phyloP scores from a whole-genome alignment of 306 rosid species.

The Dalbergia oliveri region DNA sequence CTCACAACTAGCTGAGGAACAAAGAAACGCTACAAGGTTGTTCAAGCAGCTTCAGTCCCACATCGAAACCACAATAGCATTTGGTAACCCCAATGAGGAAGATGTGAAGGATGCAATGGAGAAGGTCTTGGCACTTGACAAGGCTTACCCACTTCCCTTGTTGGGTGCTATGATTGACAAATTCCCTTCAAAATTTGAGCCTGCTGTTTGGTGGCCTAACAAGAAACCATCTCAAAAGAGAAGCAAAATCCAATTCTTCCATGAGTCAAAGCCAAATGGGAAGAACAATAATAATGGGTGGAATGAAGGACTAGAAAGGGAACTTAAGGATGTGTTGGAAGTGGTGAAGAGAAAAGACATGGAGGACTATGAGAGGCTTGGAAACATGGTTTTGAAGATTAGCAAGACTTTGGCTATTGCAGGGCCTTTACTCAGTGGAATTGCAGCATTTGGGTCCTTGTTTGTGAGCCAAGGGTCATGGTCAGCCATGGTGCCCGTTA shows the following conservation, averaged over 20 bases:
- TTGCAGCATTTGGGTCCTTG: slow-evolving; percentile 70
- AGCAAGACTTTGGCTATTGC: slow-evolving; percentile 72
- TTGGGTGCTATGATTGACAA: slow-evolving; percentile 88
- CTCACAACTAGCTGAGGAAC: slow-evolving; percentile 90
- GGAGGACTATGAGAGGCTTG: slow-evolving; percentile 80
- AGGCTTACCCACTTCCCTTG: slow-evolving; percentile 87
- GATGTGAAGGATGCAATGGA: slow-evolving; percentile 62
- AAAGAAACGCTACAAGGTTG: slow-evolving; percentile 75
- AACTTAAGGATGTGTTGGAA: slow-evolving; percentile 60
- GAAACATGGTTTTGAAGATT: slow-evolving; percentile 67
- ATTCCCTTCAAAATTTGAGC: slow-evolving; percentile 65
- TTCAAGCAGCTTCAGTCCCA: slow-evolving; percentile 65
- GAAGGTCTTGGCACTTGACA: slow-evolving; percentile 69
- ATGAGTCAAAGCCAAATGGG: background rate
- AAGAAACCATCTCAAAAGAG: background rate
- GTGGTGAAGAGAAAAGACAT: slow-evolving; percentile 74
- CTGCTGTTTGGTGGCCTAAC: slow-evolving; percentile 87
- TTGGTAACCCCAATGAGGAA: slow-evolving; percentile 42
- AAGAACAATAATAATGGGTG: slow-evolving; percentile 63
- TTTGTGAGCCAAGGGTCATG: slow-evolving; percentile 58
- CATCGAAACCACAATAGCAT: slow-evolving; percentile 59
- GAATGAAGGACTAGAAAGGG: slow-evolving; percentile 65
- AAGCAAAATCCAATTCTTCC: too few species aligned
- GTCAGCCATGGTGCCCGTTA: slow-evolving; percentile 50
- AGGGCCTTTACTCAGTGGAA: slow-evolving; percentile 75